A percentile compares a stretch with the other conserved stretches of the same genome.
These are phyloP conservation scores for Arachis hypogaea DNA, from an alignment of 306 rosid genomes.

Conservation along the genomic window DNA sequence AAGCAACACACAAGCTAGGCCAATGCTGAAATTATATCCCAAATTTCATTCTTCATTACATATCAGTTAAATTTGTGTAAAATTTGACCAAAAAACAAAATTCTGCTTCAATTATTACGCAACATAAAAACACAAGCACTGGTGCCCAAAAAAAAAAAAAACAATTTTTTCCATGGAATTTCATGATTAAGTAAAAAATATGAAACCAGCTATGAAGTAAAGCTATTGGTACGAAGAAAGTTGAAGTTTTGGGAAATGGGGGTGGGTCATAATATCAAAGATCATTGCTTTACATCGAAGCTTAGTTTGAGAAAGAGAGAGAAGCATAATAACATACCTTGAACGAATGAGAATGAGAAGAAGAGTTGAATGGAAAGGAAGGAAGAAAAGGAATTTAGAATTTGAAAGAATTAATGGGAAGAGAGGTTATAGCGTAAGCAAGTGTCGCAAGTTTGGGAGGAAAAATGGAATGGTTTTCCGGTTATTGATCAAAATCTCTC, in stretches of 20 bases:
- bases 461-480: neutral
- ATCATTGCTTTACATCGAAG: neutral
- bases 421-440: neutral
- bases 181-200: neutral
- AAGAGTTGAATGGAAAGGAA: neutral
- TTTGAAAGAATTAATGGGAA: neutral
- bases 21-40: neutral
- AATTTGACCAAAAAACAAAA: neutral
- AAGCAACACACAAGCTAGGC: neutral
- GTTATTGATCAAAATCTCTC: neutral
- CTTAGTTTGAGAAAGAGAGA: slow-evolving; percentile 11
- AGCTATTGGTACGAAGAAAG: slow-evolving; percentile 11
- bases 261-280: neutral
- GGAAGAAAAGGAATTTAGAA: neutral
- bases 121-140: neutral
- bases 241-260: slow-evolving; percentile 23
- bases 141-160: neutral
- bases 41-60: neutral
- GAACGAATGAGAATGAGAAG: slow-evolving; percentile 6
- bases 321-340: slow-evolving; percentile 10
- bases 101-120: neutral
- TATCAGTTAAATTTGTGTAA: neutral
- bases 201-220: neutral
- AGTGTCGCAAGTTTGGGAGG: neutral
- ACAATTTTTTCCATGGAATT: neutral